Percentiles rank a stretch among this genome's conserved stretches.
Conservation (phyloP, 768 basidiomycete species). For the Candolleomyces efflorescens region DNA sequence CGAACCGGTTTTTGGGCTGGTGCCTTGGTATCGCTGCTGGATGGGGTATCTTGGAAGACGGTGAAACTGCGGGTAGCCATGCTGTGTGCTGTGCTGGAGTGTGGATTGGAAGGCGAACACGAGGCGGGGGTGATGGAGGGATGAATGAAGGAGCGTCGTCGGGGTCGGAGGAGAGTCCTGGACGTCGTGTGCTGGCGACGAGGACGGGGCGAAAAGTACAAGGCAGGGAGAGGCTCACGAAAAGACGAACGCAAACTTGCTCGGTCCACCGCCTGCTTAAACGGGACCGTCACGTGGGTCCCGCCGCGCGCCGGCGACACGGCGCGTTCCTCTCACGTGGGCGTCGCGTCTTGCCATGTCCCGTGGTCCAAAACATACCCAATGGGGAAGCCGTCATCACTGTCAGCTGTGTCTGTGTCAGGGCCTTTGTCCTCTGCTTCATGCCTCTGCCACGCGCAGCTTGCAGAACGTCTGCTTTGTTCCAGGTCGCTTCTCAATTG, state of each 20-base stretch:
- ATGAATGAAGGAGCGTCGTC: neutral
- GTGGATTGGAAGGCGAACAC: constrained; percentile 11
- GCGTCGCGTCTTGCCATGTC: no score
- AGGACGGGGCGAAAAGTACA: constrained; percentile 3
- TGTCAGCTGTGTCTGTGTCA: no score
- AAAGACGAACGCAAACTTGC: neutral
- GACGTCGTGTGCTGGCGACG: neutral
- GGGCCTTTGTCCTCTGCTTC: no score
- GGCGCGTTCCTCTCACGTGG: constrained; percentile 2
- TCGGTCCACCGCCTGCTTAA: neutral
- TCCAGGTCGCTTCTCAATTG: neutral
- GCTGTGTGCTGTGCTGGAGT: constrained; percentile 15
- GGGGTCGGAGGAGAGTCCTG: neutral
- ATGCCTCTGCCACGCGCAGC: no score
- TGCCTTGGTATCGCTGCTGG: constrained; percentile 15
- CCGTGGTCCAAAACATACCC: no score
- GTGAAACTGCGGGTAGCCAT: constrained; percentile 61
- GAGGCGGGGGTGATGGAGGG: constrained; percentile 9
- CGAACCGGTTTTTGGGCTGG: constrained; percentile 29
- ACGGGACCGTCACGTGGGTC: neutral
- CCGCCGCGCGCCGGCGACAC: neutral
- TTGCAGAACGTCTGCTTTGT: no score
- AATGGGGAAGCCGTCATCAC: no score
- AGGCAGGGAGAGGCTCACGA: no score
- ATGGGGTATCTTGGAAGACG: constrained; percentile 57